phyloP scores from a whole-genome alignment of 2,329 filamentous ascomycete genomes.

The Ophiostoma populinum region DNA sequence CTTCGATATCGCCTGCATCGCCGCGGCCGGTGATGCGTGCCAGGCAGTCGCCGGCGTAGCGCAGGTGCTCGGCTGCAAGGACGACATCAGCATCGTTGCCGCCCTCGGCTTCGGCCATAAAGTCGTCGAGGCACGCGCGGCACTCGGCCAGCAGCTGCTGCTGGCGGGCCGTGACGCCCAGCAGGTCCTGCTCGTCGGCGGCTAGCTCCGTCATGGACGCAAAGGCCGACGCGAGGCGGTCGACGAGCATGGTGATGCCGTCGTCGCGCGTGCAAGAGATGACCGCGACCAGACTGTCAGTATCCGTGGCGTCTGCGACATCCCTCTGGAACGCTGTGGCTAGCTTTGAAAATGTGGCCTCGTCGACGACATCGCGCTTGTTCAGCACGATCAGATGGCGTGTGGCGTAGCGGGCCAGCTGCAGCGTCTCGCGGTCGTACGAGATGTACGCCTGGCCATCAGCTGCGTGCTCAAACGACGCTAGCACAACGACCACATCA shows the following conservation, averaged over 20 bases:
- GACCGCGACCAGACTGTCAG: conserved; percentile 1
- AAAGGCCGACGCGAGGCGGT: conserved; percentile 56
- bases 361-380: conserved; percentile 33
- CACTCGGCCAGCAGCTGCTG: conserved; percentile 63
- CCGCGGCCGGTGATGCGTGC: conserved; percentile 77
- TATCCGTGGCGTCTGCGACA: conserved; percentile 3
- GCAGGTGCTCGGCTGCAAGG: conserved; percentile 73
- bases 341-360: conserved; percentile 14
- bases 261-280: conserved; percentile 8
- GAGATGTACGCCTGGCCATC: conserved; percentile 22
- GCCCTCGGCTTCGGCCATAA: conserved; percentile 36
- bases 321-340: background rate
- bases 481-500: conserved; percentile 68
- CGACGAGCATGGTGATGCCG: conserved; percentile 47
- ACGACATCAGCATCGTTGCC: conserved; percentile 48
- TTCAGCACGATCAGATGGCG: conserved; percentile 41
- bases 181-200: conserved; percentile 59
- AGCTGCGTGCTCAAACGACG: conserved; percentile 45
- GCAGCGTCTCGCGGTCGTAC: conserved; percentile 37
- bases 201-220: conserved; percentile 51
- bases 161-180: conserved; percentile 84
- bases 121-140: conserved; percentile 52
- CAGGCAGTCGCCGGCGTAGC: conserved; percentile 63
- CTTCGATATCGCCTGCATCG: conserved; percentile 78
- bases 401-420: conserved; percentile 30